These are phyloP conservation scores for Wickerhamiella parazyma DNA, from an alignment of 805 yeast species.

Conservation along the genomic window DNA sequence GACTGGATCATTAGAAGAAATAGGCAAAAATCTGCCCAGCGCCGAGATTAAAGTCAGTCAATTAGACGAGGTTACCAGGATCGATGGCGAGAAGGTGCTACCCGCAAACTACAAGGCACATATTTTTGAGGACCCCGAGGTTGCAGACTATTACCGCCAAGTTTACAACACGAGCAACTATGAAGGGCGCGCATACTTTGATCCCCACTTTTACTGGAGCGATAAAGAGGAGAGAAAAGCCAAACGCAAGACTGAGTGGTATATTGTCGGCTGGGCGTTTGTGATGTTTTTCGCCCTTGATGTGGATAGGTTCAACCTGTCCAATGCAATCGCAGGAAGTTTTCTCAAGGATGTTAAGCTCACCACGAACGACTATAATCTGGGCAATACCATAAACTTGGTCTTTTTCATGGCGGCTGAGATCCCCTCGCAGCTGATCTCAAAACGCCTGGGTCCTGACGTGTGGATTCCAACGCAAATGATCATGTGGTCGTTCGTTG, in stretches of 20 bases:
- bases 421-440: conserved; percentile 50
- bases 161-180: conserved; percentile 35
- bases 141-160: conserved; percentile 33
- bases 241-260: conserved; percentile 38
- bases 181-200: conserved; percentile 41
- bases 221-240: conserved; percentile 33
- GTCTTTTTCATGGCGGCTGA: conserved; percentile 44
- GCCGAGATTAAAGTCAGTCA: background rate
- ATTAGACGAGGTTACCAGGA: background rate
- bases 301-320: conserved; percentile 41
- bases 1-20: background rate
- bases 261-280: conserved; percentile 41
- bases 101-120: conserved; percentile 11
- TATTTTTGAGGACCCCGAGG: conserved; percentile 34
- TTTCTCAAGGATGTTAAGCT: conserved; percentile 34
- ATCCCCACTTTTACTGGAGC: conserved; percentile 41
- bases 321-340: conserved; percentile 44
- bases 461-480: conserved; percentile 48
- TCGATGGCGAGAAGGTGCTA: background rate
- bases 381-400: conserved; percentile 41
- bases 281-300: conserved; percentile 44
- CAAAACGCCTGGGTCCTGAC: conserved; percentile 53
- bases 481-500: conserved; percentile 40
- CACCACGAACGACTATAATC: conserved; percentile 39
- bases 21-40: background rate